These are phyloP conservation scores for Hypoxylon sp. DNA, from an alignment of 2,329 filamentous ascomycete genomes.

Conservation along the genomic window DNA sequence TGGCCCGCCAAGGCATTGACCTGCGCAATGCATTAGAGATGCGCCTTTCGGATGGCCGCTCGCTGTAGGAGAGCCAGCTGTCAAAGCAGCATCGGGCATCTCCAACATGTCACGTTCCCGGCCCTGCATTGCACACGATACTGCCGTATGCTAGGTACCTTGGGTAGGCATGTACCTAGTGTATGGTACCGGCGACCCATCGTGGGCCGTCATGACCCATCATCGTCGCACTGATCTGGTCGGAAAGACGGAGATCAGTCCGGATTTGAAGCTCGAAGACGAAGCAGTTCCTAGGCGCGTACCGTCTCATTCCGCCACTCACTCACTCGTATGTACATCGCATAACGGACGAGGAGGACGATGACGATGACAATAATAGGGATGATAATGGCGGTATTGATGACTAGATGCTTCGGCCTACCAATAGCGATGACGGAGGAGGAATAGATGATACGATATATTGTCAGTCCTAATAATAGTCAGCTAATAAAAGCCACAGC, in stretches of 20 bases:
- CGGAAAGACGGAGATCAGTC: conserved; percentile 37
- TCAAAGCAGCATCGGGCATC: conserved; percentile 38
- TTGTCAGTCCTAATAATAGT: conserved; percentile 30
- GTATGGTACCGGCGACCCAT: conserved; percentile 21
- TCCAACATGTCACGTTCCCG: conserved; percentile 37
- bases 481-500: background rate
- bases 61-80: conserved; percentile 34
- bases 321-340: conserved; percentile 5
- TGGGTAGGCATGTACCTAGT: conserved; percentile 5
- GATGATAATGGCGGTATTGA: background rate
- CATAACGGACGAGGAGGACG: too few relatives aligned
- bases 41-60: conserved; percentile 28
- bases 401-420: background rate
- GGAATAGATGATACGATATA: conserved; percentile 29
- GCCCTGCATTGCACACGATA: conserved; percentile 31
- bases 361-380: conserved; percentile 14
- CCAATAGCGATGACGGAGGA: conserved; percentile 14
- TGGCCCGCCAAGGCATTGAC: conserved; percentile 34
- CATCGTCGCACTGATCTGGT: conserved; percentile 35
- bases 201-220: conserved; percentile 22
- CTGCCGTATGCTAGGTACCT: conserved; percentile 2
- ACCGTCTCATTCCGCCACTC: conserved; percentile 14
- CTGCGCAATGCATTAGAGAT: conserved; percentile 34
- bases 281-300: conserved; percentile 23
- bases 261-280: conserved; percentile 29